Evolutionary conservation across 225 moss, liverwort and hornwort species (phyloP).

Genomic region (Sphagnum tenellum): DNA sequence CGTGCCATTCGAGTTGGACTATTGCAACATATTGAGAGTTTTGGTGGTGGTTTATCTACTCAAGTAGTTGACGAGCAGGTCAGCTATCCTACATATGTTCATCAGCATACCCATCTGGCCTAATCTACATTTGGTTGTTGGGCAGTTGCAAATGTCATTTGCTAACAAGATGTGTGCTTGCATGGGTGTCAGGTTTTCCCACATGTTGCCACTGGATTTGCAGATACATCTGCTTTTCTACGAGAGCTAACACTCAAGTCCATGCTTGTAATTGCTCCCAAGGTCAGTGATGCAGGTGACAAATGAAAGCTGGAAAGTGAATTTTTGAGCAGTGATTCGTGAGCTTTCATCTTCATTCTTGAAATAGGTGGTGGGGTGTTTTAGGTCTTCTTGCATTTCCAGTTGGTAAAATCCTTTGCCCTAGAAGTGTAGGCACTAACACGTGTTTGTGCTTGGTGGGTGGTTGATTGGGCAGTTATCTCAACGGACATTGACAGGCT

Average conservation of each 20-base stretch:
- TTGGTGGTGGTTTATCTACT: constrained; percentile 72
- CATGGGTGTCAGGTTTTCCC: constrained; percentile 58
- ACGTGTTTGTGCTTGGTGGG: neutral
- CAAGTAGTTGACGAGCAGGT: constrained; percentile 97
- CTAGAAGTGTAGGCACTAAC: too few species aligned
- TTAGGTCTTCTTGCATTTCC: too few species aligned
- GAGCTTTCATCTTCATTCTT: too few species aligned
- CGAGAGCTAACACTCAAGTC: constrained; percentile 89
- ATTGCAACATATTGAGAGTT: constrained; percentile 80
- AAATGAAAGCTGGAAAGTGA: too few species aligned
- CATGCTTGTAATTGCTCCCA: constrained; percentile 88
- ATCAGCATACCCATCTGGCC: too few species aligned
- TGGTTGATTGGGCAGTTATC: constrained; percentile 49
- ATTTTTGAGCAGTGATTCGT: too few species aligned
- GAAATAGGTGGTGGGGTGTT: too few species aligned
- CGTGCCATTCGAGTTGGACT: constrained; percentile 88
- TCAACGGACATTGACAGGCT: constrained; percentile 85
- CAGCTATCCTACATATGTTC: neutral
- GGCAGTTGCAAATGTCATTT: too few species aligned
- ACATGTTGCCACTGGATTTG: constrained; percentile 85
- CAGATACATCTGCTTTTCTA: constrained; percentile 83
- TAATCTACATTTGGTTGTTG: too few species aligned
- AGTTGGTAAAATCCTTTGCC: too few species aligned
- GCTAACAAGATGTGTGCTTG: too few species aligned
- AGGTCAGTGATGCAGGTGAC: constrained; percentile 23